Evolutionary conservation across 75 land plant species (phyloP).

Genomic region (Pinus tabuliformis): DNA sequence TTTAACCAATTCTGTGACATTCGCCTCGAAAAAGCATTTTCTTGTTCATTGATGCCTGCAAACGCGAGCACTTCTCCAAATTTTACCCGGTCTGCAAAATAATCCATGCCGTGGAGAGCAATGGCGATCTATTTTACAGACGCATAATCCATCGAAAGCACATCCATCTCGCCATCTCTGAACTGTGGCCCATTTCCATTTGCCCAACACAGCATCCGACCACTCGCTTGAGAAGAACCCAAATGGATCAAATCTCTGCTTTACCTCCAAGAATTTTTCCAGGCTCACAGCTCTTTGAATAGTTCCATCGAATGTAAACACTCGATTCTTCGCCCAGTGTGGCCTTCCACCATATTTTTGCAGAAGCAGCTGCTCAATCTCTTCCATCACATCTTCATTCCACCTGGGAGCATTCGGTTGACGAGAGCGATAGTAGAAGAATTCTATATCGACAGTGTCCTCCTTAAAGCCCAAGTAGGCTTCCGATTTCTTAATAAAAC

Average conservation of each 20-base stretch:
- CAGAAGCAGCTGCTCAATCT: slow-evolving; percentile 32
- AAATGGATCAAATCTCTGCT: slow-evolving; percentile 12
- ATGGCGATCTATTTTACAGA: slow-evolving; percentile 26
- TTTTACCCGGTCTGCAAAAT: slow-evolving; percentile 21
- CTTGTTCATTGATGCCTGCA: slow-evolving; percentile 6
- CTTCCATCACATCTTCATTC: slow-evolving; percentile 6
- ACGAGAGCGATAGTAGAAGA: slow-evolving; percentile 13
- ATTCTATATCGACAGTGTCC: slow-evolving; percentile 17
- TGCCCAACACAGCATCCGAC: slow-evolving; percentile 27
- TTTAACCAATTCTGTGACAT: no score
- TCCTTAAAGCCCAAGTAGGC: slow-evolving; percentile 15
- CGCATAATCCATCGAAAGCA: slow-evolving; percentile 36
- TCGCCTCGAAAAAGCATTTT: no score
- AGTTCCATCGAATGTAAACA: slow-evolving; percentile 9
- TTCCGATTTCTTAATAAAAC: neutral
- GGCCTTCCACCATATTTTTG: slow-evolving; percentile 1
- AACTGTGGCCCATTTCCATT: neutral
- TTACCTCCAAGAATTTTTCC: slow-evolving; percentile 13
- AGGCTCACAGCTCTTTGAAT: neutral
- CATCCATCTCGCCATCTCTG: slow-evolving; percentile 15
- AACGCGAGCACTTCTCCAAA: slow-evolving; percentile 24
- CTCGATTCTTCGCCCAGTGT: slow-evolving; percentile 37
- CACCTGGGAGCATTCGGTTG: slow-evolving; percentile 4
- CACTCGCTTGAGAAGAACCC: slow-evolving; percentile 29
- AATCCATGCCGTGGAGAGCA: slow-evolving; percentile 19